phyloP scores from a whole-genome alignment of 257 asterid species.

The Gardenia jasminoides region DNA sequence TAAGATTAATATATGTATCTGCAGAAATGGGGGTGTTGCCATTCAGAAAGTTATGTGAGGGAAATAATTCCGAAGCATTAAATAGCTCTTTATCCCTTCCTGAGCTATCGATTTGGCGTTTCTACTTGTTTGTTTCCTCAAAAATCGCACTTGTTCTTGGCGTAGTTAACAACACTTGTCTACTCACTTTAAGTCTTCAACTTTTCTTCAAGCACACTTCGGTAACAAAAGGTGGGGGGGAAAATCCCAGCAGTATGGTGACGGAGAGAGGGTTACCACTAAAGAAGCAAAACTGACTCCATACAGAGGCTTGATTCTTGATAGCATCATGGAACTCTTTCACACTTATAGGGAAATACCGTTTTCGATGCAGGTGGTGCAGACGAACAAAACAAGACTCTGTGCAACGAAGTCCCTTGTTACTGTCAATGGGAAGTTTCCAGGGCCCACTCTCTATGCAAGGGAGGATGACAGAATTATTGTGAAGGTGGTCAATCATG shows the following conservation, averaged over 20 bases:
- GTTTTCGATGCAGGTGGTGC: slow-evolving; percentile 43
- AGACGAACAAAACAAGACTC: slow-evolving; percentile 44
- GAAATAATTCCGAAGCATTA: background rate
- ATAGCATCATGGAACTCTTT: background rate
- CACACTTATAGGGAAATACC: background rate
- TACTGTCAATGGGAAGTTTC: slow-evolving; percentile 63
- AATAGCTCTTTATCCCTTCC: background rate
- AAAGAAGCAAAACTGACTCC: background rate
- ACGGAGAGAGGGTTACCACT: background rate
- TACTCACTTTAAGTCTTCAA: background rate
- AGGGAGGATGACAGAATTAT: slow-evolving; percentile 66
- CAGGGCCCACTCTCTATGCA: slow-evolving; percentile 73
- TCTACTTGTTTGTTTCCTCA: background rate
- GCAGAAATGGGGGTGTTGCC: background rate
- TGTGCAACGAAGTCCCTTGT: slow-evolving; percentile 57
- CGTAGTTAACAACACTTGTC: background rate
- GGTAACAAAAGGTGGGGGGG: too few relatives aligned
- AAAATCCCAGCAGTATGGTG: too few relatives aligned
- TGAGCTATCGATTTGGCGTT: background rate
- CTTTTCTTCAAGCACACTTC: background rate
- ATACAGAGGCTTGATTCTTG: background rate
- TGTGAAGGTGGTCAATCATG: slow-evolving; percentile 58
- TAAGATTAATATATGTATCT: background rate
- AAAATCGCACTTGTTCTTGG: too few relatives aligned
- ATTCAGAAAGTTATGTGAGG: background rate